Conservation (phyloP, 1,284 basidiomycete species). For the Sanghuangporus sanghuang region DNA sequence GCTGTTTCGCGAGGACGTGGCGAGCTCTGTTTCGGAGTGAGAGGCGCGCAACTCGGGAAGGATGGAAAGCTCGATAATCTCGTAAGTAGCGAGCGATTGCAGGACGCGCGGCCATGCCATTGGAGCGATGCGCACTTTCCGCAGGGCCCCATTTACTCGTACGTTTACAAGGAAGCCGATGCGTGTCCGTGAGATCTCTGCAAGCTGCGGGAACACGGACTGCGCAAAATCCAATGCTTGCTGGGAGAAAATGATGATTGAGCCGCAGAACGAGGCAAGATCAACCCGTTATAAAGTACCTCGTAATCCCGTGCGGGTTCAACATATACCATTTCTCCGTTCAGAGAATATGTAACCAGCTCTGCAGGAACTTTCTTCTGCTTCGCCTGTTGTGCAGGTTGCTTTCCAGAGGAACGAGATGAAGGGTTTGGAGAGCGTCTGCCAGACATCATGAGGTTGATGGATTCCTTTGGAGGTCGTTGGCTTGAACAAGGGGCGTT, state of each 20-base stretch:
- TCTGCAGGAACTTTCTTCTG: conserved; percentile 23
- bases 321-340: conserved; percentile 47
- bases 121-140: conserved; percentile 45
- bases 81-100: conserved; percentile 40
- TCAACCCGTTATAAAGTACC: conserved; percentile 28
- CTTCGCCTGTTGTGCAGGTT: not conserved
- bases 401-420: not conserved
- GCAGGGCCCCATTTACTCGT: conserved; percentile 29
- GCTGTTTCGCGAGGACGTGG: not conserved
- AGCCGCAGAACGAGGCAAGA: not conserved
- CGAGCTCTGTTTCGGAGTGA: conserved; percentile 11
- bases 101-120: conserved; percentile 50
- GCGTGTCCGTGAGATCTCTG: conserved; percentile 31
- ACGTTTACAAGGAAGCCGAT: conserved; percentile 43
- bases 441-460: too few species aligned
- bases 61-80: conserved; percentile 48
- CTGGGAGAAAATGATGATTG: conserved; percentile 29
- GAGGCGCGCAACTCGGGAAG: conserved; percentile 13
- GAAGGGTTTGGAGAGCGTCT: not conserved
- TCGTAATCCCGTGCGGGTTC: conserved; percentile 39
- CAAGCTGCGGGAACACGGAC: conserved; percentile 43
- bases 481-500: too few species aligned
- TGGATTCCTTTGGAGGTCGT: too few species aligned
- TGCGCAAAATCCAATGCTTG: conserved; percentile 48
- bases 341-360: conserved; percentile 48